phyloP scores from a whole-genome alignment of 768 basidiomycete genomes.

The Crassisporium funariophilum region DNA sequence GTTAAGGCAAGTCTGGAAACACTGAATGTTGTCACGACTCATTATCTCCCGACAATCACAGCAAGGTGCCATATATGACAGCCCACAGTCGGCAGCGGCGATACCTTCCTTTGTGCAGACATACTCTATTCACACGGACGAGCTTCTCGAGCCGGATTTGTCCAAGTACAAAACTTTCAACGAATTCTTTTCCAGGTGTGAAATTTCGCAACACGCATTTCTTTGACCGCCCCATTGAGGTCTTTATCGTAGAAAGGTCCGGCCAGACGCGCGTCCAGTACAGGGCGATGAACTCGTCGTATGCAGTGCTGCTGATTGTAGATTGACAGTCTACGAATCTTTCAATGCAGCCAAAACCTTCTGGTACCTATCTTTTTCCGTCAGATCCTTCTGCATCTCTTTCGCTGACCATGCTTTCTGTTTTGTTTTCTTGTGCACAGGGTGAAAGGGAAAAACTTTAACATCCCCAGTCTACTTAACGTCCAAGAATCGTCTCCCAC shows the following conservation, averaged over 20 bases:
- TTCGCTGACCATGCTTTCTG: neutral
- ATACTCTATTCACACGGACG: constrained; percentile 54
- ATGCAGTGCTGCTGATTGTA: constrained; percentile 71
- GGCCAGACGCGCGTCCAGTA: constrained; percentile 61
- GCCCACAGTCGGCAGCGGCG: constrained; percentile 48
- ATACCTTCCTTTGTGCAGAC: constrained; percentile 60
- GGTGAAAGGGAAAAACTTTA: constrained; percentile 75
- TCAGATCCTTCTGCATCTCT: neutral
- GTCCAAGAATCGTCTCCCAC: constrained; percentile 44
- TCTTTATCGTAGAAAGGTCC: constrained; percentile 45
- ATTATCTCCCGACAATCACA: too few species aligned
- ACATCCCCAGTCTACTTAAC: constrained; percentile 59
- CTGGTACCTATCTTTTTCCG: constrained; percentile 46
- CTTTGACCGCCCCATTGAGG: neutral
- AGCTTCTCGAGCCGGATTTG: constrained; percentile 67
- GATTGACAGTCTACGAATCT: constrained; percentile 68
- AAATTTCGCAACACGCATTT: neutral
- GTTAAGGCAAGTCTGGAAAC: constrained; percentile 48
- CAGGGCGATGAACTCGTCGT: constrained; percentile 54
- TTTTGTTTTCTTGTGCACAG: too few species aligned
- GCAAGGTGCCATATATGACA: constrained; percentile 62
- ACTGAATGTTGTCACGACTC: too few species aligned
- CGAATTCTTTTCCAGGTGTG: constrained; percentile 68
- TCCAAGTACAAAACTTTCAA: constrained; percentile 71
- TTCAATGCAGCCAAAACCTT: constrained; percentile 62